These are phyloP conservation scores for Phytophthora uliginosa DNA, from an alignment of 352 stramenopile genomes.

Conservation along the genomic window DNA sequence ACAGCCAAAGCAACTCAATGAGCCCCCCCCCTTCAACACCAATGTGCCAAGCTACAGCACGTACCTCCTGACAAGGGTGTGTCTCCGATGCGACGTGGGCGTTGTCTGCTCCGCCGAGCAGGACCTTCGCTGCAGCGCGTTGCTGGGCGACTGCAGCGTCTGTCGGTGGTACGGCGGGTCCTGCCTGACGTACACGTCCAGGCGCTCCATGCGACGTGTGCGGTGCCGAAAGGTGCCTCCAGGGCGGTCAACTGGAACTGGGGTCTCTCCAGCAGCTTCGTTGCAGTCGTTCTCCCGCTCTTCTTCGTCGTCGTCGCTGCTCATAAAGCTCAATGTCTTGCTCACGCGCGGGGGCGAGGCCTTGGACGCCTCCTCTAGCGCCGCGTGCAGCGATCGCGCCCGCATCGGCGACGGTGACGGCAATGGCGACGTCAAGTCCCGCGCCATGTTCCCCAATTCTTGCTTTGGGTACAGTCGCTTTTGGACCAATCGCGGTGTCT, in stretches of 20 bases:
- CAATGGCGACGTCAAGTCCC: slow-evolving; percentile 18
- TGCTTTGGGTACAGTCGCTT: slow-evolving; percentile 4
- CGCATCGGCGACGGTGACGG: slow-evolving; percentile 32
- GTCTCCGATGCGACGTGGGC: slow-evolving; percentile 20
- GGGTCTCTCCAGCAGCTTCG: background rate
- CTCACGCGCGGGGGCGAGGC: slow-evolving; percentile 37
- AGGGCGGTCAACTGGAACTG: background rate
- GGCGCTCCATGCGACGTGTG: slow-evolving; percentile 33
- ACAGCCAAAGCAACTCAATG: background rate
- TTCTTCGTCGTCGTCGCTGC: slow-evolving; percentile 36
- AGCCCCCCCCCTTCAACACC: background rate
- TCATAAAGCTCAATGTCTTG: slow-evolving; percentile 50
- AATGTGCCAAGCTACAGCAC: background rate
- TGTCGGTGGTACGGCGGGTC: slow-evolving; percentile 27
- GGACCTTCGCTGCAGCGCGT: slow-evolving; percentile 20
- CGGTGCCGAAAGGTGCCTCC: slow-evolving; percentile 40
- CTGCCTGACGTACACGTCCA: slow-evolving; percentile 34
- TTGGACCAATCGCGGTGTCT: slow-evolving; percentile 31
- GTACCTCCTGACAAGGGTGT: slow-evolving; percentile 24
- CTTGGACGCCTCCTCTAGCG: slow-evolving; percentile 29
- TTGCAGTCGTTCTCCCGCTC: slow-evolving; percentile 20
- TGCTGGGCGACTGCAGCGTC: slow-evolving; percentile 23
- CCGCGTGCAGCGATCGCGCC: slow-evolving; percentile 38
- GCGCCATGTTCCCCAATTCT: slow-evolving; percentile 15
- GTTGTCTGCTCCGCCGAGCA: slow-evolving; percentile 30